Percentiles rank a stretch among this genome's conserved stretches.
Evolutionary conservation across 2,329 filamentous ascomycete genomes (phyloP).

Genomic region (Mycogone perniciosa): DNA sequence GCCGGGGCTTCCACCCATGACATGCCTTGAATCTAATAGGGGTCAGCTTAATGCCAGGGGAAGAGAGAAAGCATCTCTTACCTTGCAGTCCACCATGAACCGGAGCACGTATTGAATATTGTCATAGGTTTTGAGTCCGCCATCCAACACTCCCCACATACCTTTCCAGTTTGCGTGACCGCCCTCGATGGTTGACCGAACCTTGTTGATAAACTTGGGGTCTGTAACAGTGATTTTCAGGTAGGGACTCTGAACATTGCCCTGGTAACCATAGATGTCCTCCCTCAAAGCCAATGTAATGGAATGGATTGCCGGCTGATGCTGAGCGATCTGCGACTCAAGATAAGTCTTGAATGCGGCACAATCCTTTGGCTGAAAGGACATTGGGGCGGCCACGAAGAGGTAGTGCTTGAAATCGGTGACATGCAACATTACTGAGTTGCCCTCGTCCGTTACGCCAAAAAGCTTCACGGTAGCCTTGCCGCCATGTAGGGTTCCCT

Average conservation of each 20-base stretch:
- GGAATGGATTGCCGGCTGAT: constrained; percentile 68
- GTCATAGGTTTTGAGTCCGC: constrained; percentile 84
- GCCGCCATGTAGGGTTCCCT: constrained; percentile 74
- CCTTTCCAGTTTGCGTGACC: constrained; percentile 82
- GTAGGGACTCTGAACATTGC: constrained; percentile 85
- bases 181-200: constrained; percentile 69
- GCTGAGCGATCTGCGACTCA: constrained; percentile 69
- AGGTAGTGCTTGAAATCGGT: constrained; percentile 95
- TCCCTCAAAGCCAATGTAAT: constrained; percentile 79
- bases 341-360: constrained; percentile 72
- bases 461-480: constrained; percentile 81
- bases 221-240: constrained; percentile 91
- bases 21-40: constrained; percentile 74
- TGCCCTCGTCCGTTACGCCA: constrained; percentile 75
- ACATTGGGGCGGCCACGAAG: constrained; percentile 80
- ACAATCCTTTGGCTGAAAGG: constrained; percentile 74
- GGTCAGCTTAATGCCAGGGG: constrained; percentile 14
- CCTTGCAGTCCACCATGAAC: constrained; percentile 96
- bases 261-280: constrained; percentile 90
- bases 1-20: constrained; percentile 88
- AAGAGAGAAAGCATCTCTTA: constrained; percentile 31
- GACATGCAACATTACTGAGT: constrained; percentile 92
- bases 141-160: constrained; percentile 67
- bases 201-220: constrained; percentile 71
- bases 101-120: constrained; percentile 90